Base-by-base conservation (phyloP, 1,284 basidiomycete species). In the Naganishia liquefaciens region DNA sequence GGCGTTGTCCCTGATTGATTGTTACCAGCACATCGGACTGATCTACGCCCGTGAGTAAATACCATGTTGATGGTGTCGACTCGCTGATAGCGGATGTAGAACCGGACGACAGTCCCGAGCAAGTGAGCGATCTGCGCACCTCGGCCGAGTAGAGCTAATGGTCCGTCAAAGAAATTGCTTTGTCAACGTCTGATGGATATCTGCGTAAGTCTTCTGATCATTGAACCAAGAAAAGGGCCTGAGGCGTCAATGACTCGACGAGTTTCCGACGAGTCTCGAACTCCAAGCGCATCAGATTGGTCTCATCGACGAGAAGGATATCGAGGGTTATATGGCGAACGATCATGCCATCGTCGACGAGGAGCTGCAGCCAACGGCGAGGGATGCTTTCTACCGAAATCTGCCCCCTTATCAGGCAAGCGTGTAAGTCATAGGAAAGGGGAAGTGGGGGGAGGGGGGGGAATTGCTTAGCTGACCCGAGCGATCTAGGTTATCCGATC, bases 11-110 rank as follows among this genome's bases (percentile, higher is more conserved):
- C 6, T 37, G 4, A 37, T 37, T 4, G 33, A 1, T 13, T 47
- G 11, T 17, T 23, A 13, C 5, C 60, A 78, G 76, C 77, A 79
- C 62, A 68, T 78, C 27, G 77, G 72, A 3, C 64, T 79, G 5
- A 66, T 79, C 5, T 77, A 77, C 62, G 71, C 68, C 30, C 65
- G 77, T 77, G 50, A 53, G 75, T 63, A 3, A 11, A 15, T 30
- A 7, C 30, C 43, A 54, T 9, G 4, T 10, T 9, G 37, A 39
- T 25, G 3, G n/a, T 7, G 54, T 25, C 19, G 11, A 10, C 30
- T 23, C 5, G n/a, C 54, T 65, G n/a, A 43, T 13, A 60, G 47
- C 42, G 25, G 30, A 7, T 19, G 28, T 49, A 77, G 75, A 64
- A 47, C 57, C 68, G 27, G 73, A 74, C 27, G 76, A 77, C 58